These are phyloP conservation scores for Fraxinus albicans DNA, from an alignment of 305 asterid species.

Conservation along the genomic window DNA sequence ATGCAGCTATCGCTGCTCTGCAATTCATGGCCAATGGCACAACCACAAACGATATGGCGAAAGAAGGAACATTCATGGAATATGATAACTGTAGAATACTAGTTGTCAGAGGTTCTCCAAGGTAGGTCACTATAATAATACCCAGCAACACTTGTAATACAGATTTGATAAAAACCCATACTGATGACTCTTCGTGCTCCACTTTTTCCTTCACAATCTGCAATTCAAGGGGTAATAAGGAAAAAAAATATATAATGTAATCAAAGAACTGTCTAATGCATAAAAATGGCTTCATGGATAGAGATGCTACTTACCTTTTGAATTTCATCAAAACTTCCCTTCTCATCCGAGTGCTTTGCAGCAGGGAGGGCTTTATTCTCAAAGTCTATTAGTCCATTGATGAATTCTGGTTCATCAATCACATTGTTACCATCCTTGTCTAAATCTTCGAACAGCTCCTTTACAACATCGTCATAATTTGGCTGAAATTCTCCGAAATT, in stretches of 20 bases:
- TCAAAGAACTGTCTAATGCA: neutral
- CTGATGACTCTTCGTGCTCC: conserved; percentile 2
- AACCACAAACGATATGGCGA: conserved; percentile 5
- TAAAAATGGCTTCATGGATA: neutral
- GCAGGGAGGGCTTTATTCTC: conserved; percentile 38
- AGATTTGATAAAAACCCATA: conserved; percentile 19
- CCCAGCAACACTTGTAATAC: neutral
- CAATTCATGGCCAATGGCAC: conserved; percentile 11
- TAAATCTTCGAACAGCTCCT: conserved; percentile 44
- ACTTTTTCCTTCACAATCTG: conserved; percentile 41
- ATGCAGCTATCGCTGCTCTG: neutral
- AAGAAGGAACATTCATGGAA: neutral
- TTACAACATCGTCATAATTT: conserved; percentile 32
- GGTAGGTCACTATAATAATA: neutral
- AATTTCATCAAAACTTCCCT: conserved; percentile 21
- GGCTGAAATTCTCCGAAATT: conserved; percentile 36
- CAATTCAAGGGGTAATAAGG: neutral
- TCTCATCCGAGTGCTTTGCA: conserved; percentile 31
- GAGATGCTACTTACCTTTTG: neutral
- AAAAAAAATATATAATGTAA: neutral
- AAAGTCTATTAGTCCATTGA: conserved; percentile 40
- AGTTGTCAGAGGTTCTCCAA: neutral
- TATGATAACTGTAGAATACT: conserved; percentile 10
- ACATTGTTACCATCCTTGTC: conserved; percentile 30
- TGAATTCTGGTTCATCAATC: conserved; percentile 53